These are phyloP conservation scores for Dissophora globulifera DNA, from an alignment of 192 early-diverging fungal genomes.

Conservation along the genomic window DNA sequence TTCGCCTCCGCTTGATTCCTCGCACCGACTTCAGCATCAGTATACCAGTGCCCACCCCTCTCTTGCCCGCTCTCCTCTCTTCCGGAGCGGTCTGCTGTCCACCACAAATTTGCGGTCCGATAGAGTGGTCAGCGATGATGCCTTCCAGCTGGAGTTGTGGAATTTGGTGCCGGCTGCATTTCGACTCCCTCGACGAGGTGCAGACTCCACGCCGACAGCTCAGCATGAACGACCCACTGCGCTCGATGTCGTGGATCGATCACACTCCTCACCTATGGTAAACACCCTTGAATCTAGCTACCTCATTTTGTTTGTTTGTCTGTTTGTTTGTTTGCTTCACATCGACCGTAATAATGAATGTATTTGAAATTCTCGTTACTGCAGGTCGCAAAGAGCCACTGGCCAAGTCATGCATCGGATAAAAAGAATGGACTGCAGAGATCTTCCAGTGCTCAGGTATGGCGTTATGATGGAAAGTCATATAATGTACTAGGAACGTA, in stretches of 20 bases:
- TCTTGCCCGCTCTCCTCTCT: too few relatives aligned
- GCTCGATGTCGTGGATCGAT: slow-evolving; percentile 6
- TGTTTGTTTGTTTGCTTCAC: too few relatives aligned
- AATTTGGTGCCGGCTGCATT: slow-evolving; percentile 5
- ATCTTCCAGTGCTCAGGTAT: too few relatives aligned
- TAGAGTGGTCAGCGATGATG: background rate
- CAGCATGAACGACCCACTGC: background rate
- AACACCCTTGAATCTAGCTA: background rate
- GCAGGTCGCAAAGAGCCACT: background rate
- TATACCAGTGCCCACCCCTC: background rate
- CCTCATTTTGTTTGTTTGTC: too few relatives aligned
- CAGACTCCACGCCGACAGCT: background rate
- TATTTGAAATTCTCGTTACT: too few relatives aligned
- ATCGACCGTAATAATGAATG: too few relatives aligned
- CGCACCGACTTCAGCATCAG: slow-evolving; percentile 22
- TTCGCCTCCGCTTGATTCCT: slow-evolving; percentile 2
- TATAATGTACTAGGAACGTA: too few relatives aligned
- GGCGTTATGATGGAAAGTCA: too few relatives aligned
- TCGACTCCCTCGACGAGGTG: background rate
- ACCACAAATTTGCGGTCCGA: too few relatives aligned
- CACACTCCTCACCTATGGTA: background rate
- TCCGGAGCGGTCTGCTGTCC: too few relatives aligned
- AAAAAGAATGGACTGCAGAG: background rate
- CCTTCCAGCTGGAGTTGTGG: slow-evolving; percentile 23
- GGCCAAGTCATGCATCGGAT: background rate